Evolutionary conservation across 2,329 filamentous ascomycete species (phyloP), one percentile per base, ranked within the genome.

Genomic region (Cryphonectria radicalis): DNA sequence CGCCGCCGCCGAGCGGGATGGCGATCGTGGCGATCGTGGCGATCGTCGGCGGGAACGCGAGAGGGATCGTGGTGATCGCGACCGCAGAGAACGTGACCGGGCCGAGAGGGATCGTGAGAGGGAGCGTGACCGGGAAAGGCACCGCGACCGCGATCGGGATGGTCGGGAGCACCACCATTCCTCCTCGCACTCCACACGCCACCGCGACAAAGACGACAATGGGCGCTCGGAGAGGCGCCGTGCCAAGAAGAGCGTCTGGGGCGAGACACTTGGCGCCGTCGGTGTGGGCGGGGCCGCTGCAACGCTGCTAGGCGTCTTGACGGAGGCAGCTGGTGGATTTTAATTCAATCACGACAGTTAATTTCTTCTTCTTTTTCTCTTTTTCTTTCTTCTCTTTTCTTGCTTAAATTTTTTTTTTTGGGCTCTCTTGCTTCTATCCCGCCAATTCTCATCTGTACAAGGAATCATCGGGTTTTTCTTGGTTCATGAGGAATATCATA

Each of bases 221-320:
- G 76, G 77, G 37, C 63, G 63, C 43, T 53, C 63, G 2, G 75
- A 79, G 32, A 74, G 78, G 7, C 80, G 80, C 3, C 70, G 77
- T 0, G 77, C 77, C n/a, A 83, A 79, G 75, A 85, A 82, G 77
- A 85, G 83, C 75, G 81, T 80, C 17, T 85, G 85, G 79, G 85
- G 85, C 64, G 87, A 89, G 73, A 85, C 87, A 22, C 81, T 90
- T 4, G 84, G 85, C 1, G 87, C 86, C 0, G 89, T 88, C 6
- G 86, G 89, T 0, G 86, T 91, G 42, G 89, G 89, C 4, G 87
- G 89, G 13, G 88, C 88, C 0, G 88, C 89, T 0, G 88, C 85
- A 3, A 89, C 87, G 68, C 78, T 91, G 72, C 76, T 90, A 63
- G 86, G 85, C 68, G 87, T 90, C 1, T 78, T 91, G 43, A 84